Evolutionary conservation across 192 early-diverging fungal genomes (phyloP).

Genomic region (Umbelopsis sp.): DNA sequence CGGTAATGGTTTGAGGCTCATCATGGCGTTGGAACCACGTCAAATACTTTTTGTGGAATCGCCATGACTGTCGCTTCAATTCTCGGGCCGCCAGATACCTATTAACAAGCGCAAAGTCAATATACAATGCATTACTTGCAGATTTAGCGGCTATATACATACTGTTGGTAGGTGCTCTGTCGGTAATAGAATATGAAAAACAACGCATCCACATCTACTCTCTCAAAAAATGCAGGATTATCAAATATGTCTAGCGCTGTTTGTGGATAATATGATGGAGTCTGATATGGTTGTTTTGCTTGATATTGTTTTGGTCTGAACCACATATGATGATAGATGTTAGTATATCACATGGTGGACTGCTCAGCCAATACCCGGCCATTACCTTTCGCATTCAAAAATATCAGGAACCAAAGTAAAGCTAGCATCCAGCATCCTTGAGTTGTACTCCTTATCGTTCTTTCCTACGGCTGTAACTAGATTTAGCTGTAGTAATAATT

Average conservation of each 20-base stretch:
- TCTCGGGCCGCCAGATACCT: constrained; percentile 89
- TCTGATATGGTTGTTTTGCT: constrained; percentile 72
- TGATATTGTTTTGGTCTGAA: constrained; percentile 65
- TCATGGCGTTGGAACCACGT: constrained; percentile 98
- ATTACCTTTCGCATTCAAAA: constrained; percentile 75
- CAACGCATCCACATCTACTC: constrained; percentile 87
- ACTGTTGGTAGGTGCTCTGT: constrained; percentile 94
- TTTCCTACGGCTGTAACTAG: constrained; percentile 37
- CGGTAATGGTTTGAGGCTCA: constrained; percentile 90
- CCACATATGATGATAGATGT: background rate
- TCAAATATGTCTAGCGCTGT: constrained; percentile 75
- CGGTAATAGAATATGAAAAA: constrained; percentile 97
- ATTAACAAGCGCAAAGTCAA: background rate
- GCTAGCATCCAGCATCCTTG: constrained; percentile 79
- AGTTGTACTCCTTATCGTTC: constrained; percentile 40
- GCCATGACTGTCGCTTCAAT: constrained; percentile 92
- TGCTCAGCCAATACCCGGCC: background rate
- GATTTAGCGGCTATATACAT: constrained; percentile 35
- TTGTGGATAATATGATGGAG: constrained; percentile 89
- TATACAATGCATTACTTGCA: background rate
- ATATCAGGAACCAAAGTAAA: constrained; percentile 76
- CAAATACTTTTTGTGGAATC: constrained; percentile 95
- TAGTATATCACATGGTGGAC: background rate
- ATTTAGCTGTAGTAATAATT: background rate
- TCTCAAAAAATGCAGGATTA: constrained; percentile 78